phyloP scores from a whole-genome alignment of 495 filamentous ascomycete species.

The Neurospora sublineolata region DNA sequence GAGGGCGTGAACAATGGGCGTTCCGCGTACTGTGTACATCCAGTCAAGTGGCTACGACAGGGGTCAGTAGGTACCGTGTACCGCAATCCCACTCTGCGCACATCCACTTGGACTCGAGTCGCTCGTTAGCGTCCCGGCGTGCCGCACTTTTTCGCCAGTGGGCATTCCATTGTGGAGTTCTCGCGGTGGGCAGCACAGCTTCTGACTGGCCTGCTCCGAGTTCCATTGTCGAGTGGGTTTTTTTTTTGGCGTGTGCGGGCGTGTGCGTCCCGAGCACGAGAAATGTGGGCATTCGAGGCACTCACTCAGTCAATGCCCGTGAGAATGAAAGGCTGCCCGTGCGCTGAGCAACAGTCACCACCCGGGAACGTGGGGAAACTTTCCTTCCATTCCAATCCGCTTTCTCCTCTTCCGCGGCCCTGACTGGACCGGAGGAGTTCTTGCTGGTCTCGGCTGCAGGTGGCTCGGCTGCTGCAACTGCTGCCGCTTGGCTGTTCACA shows the following conservation, averaged over 20 bases:
- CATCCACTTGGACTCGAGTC: not conserved
- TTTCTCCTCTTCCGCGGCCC: no score
- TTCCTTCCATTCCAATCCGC: not conserved
- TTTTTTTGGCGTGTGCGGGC: not conserved
- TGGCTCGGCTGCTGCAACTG: not conserved
- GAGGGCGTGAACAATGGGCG: not conserved
- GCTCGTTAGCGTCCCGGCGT: not conserved
- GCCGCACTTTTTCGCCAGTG: not conserved
- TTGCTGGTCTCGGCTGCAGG: not conserved
- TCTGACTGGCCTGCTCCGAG: not conserved
- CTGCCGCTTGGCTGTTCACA: not conserved
- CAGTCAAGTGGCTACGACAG: not conserved
- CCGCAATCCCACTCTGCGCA: not conserved
- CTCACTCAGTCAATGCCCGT: not conserved
- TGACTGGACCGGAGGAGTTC: not conserved
- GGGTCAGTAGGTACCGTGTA: not conserved
- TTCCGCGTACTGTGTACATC: not conserved
- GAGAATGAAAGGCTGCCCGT: not conserved
- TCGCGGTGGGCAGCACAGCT: not conserved
- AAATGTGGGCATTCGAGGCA: constrained; percentile 1
- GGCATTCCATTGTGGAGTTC: not conserved
- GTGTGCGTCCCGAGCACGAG: constrained; percentile 1
- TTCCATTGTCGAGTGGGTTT: not conserved
- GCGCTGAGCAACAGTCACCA: not conserved
- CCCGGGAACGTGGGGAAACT: not conserved